Evolutionary conservation across 2,329 filamentous ascomycete species (phyloP).

Genomic region (Pseudogymnoascus verrucosus): DNA sequence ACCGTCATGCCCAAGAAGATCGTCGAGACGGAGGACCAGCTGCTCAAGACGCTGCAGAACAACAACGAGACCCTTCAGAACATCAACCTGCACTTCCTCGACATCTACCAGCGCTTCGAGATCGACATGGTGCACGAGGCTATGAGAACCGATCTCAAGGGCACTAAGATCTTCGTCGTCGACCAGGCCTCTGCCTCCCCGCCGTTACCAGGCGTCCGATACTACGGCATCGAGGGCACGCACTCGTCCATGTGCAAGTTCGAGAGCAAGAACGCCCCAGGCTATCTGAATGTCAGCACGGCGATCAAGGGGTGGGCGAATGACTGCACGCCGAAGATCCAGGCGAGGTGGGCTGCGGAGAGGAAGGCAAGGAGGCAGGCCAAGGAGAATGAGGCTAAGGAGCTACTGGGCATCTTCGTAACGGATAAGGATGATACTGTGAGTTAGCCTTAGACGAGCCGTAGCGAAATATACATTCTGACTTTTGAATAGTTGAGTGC

Average conservation of each 20-base stretch:
- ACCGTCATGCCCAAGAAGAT: slow-evolving; percentile 57
- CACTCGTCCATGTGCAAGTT: slow-evolving; percentile 70
- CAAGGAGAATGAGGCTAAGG: slow-evolving; percentile 20
- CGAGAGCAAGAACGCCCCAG: slow-evolving; percentile 52
- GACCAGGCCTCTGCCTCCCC: slow-evolving; percentile 63
- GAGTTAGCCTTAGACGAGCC: slow-evolving; percentile 5
- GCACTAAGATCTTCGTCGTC: slow-evolving; percentile 56
- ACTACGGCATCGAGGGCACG: slow-evolving; percentile 68
- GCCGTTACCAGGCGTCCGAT: slow-evolving; percentile 58
- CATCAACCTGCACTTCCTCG: slow-evolving; percentile 65
- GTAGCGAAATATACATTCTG: slow-evolving; percentile 3
- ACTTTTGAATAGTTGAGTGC: background rate
- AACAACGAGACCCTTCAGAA: slow-evolving; percentile 68
- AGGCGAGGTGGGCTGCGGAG: slow-evolving; percentile 21
- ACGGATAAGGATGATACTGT: slow-evolving; percentile 11
- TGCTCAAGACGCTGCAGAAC: slow-evolving; percentile 62
- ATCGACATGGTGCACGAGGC: slow-evolving; percentile 74
- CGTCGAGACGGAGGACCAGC: slow-evolving; percentile 57
- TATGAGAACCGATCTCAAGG: slow-evolving; percentile 60
- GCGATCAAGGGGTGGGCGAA: slow-evolving; percentile 25
- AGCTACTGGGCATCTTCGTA: slow-evolving; percentile 18
- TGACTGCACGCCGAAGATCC: slow-evolving; percentile 18
- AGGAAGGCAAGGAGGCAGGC: slow-evolving; percentile 18
- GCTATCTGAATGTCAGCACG: slow-evolving; percentile 37
- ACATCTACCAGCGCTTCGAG: slow-evolving; percentile 62